Conservation (phyloP, 352 stramenopile species). For the Phytopythium sindhum region DNA sequence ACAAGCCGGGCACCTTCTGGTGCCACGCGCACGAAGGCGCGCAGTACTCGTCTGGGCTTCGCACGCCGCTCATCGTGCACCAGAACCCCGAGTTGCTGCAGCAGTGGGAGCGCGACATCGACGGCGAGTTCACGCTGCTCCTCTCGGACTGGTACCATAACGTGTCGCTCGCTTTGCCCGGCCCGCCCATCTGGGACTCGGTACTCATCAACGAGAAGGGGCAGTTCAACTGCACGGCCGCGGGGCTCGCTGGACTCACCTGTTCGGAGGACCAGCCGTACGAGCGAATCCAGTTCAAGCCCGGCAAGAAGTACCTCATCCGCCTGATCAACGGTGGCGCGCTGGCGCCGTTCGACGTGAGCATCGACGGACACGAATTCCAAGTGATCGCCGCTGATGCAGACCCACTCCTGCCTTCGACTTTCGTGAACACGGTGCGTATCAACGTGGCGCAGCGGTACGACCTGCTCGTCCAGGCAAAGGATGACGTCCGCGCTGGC, state of each 20-base stretch:
- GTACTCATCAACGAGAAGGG: slow-evolving; percentile 43
- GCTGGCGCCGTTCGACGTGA: slow-evolving; percentile 42
- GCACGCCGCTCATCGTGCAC: slow-evolving; percentile 37
- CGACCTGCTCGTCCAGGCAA: slow-evolving; percentile 35
- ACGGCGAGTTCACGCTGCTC: slow-evolving; percentile 33
- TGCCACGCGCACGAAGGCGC: slow-evolving; percentile 41
- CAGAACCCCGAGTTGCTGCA: slow-evolving; percentile 19
- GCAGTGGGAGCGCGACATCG: slow-evolving; percentile 31
- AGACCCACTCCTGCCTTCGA: slow-evolving; percentile 31
- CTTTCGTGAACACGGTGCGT: slow-evolving; percentile 23
- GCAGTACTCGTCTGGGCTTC: slow-evolving; percentile 41
- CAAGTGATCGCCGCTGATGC: slow-evolving; percentile 32
- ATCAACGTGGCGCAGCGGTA: slow-evolving; percentile 37
- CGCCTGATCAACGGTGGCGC: slow-evolving; percentile 40
- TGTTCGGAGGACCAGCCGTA: slow-evolving; percentile 19
- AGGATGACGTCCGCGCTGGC: slow-evolving; percentile 12
- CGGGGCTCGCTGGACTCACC: slow-evolving; percentile 15
- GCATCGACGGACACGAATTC: slow-evolving; percentile 39
- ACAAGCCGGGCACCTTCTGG: slow-evolving; percentile 44
- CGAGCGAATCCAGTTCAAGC: slow-evolving; percentile 24
- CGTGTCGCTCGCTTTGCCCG: slow-evolving; percentile 11
- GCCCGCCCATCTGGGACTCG: slow-evolving; percentile 34
- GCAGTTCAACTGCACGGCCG: slow-evolving; percentile 36
- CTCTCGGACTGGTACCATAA: slow-evolving; percentile 45
- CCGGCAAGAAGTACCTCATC: slow-evolving; percentile 34